Base-by-base conservation (phyloP, 331 rosid species). In the Saraca asoca region DNA sequence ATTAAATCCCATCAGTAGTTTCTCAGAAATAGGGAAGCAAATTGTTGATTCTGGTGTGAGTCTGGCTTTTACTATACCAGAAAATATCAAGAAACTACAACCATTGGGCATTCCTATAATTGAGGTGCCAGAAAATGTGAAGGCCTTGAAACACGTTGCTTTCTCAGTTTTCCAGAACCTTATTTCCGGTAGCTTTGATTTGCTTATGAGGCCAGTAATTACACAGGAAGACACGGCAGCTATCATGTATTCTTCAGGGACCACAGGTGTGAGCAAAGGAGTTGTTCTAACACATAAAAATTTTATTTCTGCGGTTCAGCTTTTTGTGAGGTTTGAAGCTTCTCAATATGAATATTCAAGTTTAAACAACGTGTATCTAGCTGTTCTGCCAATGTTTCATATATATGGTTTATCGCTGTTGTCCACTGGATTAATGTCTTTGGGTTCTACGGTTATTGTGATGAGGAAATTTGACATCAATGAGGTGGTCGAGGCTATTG, bases 241-340 rank as follows among this genome's bases (percentile, higher is more conserved):
- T 10, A 79, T 92, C 78, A 33, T 87, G 81, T 87, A 75, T 69
- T 92, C 98, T 2, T 92, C 98, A 0, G 96, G 98, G 44, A 89
- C 96, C 9, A 89, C 95, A 0, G 95, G 94, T 12, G 70, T 39
- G 52, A 92, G 98, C 82, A 89, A 92, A 74, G 98, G 91, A 46
- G 98, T 82, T 46, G 62, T 82, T 70, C 62, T 89, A 33, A 83
- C 95, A 1, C 98, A 89, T 33, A 55, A 71, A 41, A 92, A 89
- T 69, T 70, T 87, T 9, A 62, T 92, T 15, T 78, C 94, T 41
- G 73, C 81, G 85, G 57, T 85, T 69, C 87, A 82, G 75, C 88
- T 71, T 68, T 87, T 83, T 53, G 95, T 85, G 74, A 72, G 88
- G 55, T 84, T 87, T 73, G 91, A 87, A 62, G 96, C 96, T 73